Conservation (phyloP, 345 rosid genomes). For the Gossypium turneri region DNA sequence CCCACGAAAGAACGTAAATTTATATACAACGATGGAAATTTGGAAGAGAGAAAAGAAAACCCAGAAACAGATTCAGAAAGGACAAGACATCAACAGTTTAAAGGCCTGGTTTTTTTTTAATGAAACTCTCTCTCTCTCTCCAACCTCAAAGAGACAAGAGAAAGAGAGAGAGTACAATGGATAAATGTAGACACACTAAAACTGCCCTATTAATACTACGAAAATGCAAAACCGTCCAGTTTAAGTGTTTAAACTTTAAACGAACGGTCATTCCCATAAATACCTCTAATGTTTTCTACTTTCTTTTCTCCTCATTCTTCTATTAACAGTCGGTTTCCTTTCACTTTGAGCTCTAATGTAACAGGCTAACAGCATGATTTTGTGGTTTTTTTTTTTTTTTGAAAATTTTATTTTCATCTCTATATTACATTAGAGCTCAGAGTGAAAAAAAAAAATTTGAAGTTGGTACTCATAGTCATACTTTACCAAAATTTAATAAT, state of each 20-base stretch:
- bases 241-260: not conserved
- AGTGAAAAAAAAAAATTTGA: too few relatives aligned
- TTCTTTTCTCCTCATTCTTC: not conserved
- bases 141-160: slow-evolving; percentile 6
- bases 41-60: not conserved
- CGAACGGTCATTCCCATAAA: not conserved
- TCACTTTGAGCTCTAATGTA: not conserved
- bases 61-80: slow-evolving; percentile 2
- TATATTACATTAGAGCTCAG: too few relatives aligned
- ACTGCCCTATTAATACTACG: slow-evolving; percentile 18
- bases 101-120: not conserved
- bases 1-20: slow-evolving; percentile 6
- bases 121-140: slow-evolving; percentile 9
- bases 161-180: not conserved
- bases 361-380: not conserved
- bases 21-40: not conserved
- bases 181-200: slow-evolving; percentile 12
- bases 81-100: slow-evolving; percentile 4
- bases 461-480: too few relatives aligned
- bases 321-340: slow-evolving; percentile 4
- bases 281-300: not conserved
- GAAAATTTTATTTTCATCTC: too few relatives aligned
- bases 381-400: too few relatives aligned
- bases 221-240: slow-evolving; percentile 17
- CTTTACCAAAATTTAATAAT: too few relatives aligned